Evolutionary conservation across 306 rosid species (phyloP), one percentile per base, ranked within the genome.

Genomic region (Citrullus amarus): DNA sequence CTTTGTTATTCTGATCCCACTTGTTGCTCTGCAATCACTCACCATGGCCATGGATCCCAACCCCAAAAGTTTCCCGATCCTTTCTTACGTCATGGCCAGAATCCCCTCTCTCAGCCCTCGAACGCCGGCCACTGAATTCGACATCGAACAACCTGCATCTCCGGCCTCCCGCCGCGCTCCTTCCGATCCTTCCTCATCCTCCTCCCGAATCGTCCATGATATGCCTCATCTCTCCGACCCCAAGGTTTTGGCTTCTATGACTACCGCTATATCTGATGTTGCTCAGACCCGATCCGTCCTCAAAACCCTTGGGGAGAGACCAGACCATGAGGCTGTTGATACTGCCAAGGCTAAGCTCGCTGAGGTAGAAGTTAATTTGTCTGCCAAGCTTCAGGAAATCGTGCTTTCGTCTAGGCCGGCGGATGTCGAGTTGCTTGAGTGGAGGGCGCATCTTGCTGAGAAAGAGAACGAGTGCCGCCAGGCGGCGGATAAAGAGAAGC

Each of bases 321-420:
- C 97, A 17, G 92, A 92, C 39, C 99, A 95, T 71, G 97, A 95
- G 82, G 76, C 87, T 43, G 88, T 95, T 10, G 99, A 95, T 77
- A 43, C 75, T 0, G 93, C 97, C 3, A 86, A 75, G 79, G 88
- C 86, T 59, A 88, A 73, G 87, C 82, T 92, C 0, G 75, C 77
- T 0, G 92, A 88, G 4, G 50, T 96, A 4, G 97, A 92, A 1
- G 84, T 92, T 53, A 80, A 36, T 14, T 69, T 96, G 54, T 81
- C 89, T n/a, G 86, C 85, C 60, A 88, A 88, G 76, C 84, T 92
- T 9, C 91, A 88, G 78, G 97, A 86, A 62, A 87, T 91, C 73
- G 97, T 83, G 53, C 83, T 48, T 10, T 84, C 95, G 6, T 84
- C 85, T 2, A 83, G 88, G 82, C 97, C 98, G 18, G 83, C 89